Base-by-base conservation (phyloP, 1,284 basidiomycete genomes). In the Clitocybe nebularis region DNA sequence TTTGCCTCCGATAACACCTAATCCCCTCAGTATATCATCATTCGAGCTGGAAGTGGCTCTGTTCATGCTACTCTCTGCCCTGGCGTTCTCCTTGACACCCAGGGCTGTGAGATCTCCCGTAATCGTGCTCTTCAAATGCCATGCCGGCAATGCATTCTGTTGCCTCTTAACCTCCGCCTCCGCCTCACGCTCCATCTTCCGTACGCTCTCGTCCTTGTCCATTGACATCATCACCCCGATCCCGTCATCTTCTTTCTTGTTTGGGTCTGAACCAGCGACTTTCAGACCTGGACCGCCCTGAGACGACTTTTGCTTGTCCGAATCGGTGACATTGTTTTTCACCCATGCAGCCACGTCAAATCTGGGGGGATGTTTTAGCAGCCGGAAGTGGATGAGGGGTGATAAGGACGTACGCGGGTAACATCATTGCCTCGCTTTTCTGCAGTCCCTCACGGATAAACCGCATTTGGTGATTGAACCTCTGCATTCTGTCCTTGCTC, bases 61-160 rank as follows among this genome's bases (percentile, higher is more conserved):
- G 48, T 51, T 52, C 25, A 49, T 39, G 55, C 51, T 35, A 54
- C 56, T 63, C 46, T 75, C 70, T 8, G 64, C 62, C 44, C 79
- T 67, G 13, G 73, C 77, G 48, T 59, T 77, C 56, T 87, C 83
- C 51, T 77, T 75, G 46, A 88, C 74, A 13, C 93, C 94, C 20
- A 95, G 71, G 13, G 90, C 84, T 0, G 94, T 97, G 49, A 89
- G 68, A 54, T 94, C 85, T 13, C 93, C 93, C 9, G 92, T 88
- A 51, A 99, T 89, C 3, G 95, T 99, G 60, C 91, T 94, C 61
- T 90, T 86, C 48, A 93, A 74, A 68, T 96, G 89, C 95, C 95
- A 98, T 6, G 84, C 75, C 0, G 95, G 95, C 34, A 99, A 67
- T 0, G 84, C 80, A 59, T 98, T 98, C 68, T 97, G 93, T 61